phyloP scores from a whole-genome alignment of 139 green algal genomes.

The Closterium sp. region DNA sequence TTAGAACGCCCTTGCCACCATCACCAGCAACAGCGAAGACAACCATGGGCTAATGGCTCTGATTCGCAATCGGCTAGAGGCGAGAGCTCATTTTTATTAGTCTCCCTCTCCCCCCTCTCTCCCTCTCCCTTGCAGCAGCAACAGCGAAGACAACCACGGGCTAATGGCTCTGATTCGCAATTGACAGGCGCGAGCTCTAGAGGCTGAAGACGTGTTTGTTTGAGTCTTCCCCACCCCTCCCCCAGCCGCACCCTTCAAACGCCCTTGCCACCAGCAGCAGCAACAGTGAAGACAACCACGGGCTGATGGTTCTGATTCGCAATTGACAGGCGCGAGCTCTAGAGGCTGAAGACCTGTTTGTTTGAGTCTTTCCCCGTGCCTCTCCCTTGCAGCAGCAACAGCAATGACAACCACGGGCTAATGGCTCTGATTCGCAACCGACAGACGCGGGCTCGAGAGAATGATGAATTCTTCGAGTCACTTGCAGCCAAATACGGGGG shows the following conservation, averaged over 20 bases:
- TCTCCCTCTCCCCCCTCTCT: no score
- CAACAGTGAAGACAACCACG: neutral
- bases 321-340: no score
- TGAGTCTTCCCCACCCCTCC: no score
- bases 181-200: no score
- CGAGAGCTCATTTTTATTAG: no score
- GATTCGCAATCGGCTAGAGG: no score
- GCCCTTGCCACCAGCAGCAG: no score
- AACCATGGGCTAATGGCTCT: neutral
- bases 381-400: neutral
- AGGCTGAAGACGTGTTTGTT: no score
- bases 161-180: neutral
- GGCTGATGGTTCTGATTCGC: no score
- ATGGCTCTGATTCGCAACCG: conserved; percentile 14
- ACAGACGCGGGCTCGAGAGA: neutral
- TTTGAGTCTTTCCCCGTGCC: neutral
- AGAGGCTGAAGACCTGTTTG: neutral
- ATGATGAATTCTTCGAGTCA: conserved; percentile 1
- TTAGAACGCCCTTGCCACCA: neutral
- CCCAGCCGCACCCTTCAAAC: no score
- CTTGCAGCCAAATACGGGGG: conserved; percentile 19
- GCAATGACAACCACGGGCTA: neutral
- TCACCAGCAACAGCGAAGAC: neutral
- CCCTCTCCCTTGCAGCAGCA: no score
- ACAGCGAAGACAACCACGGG: neutral